These are phyloP conservation scores for Leccinum disarticulatum DNA, from an alignment of 768 basidiomycete species.

Conservation along the genomic window DNA sequence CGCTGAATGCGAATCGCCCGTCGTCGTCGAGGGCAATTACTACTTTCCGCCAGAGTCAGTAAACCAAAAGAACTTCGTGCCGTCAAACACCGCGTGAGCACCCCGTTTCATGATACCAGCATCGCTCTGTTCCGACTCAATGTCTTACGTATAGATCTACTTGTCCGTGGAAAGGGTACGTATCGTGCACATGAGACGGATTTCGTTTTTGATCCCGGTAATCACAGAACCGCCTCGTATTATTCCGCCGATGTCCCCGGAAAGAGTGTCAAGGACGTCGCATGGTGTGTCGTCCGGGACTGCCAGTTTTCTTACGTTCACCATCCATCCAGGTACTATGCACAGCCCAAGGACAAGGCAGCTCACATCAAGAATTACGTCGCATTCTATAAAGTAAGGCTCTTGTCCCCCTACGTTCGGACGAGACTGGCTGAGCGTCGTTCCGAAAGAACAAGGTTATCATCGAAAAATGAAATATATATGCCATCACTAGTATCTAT, in stretches of 20 bases:
- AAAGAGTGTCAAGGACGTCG: slow-evolving; percentile 53
- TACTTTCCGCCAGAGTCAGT: slow-evolving; percentile 69
- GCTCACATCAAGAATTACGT: slow-evolving; percentile 62
- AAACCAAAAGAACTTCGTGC: slow-evolving; percentile 42
- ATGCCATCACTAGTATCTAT: too few relatives aligned
- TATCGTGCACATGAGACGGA: neutral
- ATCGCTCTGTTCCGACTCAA: slow-evolving; percentile 2
- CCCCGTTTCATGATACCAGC: neutral
- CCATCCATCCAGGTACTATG: slow-evolving; percentile 61
- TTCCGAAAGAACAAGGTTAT: slow-evolving; percentile 20
- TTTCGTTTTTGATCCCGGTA: slow-evolving; percentile 1
- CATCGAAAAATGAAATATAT: slow-evolving; percentile 15
- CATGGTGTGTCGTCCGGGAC: slow-evolving; percentile 49
- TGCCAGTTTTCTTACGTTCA: neutral
- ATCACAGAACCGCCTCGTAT: slow-evolving; percentile 58
- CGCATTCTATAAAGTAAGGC: slow-evolving; percentile 74
- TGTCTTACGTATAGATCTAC: slow-evolving; percentile 37
- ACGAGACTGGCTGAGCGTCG: neutral
- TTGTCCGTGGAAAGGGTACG: slow-evolving; percentile 75
- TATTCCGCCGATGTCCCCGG: slow-evolving; percentile 57
- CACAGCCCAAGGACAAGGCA: slow-evolving; percentile 54
- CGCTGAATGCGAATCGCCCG: slow-evolving; percentile 53
- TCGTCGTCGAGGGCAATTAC: slow-evolving; percentile 65
- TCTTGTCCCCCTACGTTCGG: neutral
- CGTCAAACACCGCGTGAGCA: slow-evolving; percentile 55